phyloP scores from a whole-genome alignment of 2,329 filamentous ascomycete genomes.

The Chrysoporthe austroafricana region DNA sequence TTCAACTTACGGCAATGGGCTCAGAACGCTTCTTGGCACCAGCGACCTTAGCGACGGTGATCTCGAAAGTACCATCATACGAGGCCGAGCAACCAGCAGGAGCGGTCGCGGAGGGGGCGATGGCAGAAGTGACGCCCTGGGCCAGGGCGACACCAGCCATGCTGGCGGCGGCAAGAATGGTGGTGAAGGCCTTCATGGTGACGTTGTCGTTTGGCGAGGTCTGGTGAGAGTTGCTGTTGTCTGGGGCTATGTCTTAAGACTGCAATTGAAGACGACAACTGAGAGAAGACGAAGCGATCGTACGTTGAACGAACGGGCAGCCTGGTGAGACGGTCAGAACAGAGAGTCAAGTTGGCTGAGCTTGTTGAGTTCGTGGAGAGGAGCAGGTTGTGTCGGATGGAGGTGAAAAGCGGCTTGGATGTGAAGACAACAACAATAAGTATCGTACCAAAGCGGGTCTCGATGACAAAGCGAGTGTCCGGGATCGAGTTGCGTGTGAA shows the following conservation, averaged over 20 bases:
- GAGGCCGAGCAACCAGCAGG: constrained; percentile 57
- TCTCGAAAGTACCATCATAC: constrained; percentile 59
- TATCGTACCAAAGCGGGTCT: constrained; percentile 14
- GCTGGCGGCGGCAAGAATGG: constrained; percentile 45
- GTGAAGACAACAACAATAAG: not conserved
- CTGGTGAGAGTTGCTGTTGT: not conserved
- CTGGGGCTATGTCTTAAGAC: not conserved
- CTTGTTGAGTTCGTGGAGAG: not conserved
- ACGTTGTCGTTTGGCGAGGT: constrained; percentile 8
- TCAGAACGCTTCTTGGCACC: constrained; percentile 42
- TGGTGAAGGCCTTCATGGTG: constrained; percentile 41
- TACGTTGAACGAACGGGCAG: constrained; percentile 5
- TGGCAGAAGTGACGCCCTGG: constrained; percentile 48
- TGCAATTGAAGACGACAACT: not conserved
- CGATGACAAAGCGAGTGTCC: constrained; percentile 28
- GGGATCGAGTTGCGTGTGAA: not conserved
- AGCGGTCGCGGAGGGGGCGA: constrained; percentile 46
- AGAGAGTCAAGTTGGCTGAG: not conserved
- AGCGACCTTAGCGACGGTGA: constrained; percentile 53
- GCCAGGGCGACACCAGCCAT: constrained; percentile 46
- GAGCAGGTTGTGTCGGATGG: not conserved
- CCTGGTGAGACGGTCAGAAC: constrained; percentile 14
- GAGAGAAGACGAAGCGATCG: constrained; percentile 6
- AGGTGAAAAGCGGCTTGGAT: constrained; percentile 8
- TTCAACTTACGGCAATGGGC: constrained; percentile 36